Percentiles rank a stretch among this genome's conserved stretches.
Conservation (phyloP, 2,329 filamentous ascomycete species). For the Cordyceps militaris region DNA sequence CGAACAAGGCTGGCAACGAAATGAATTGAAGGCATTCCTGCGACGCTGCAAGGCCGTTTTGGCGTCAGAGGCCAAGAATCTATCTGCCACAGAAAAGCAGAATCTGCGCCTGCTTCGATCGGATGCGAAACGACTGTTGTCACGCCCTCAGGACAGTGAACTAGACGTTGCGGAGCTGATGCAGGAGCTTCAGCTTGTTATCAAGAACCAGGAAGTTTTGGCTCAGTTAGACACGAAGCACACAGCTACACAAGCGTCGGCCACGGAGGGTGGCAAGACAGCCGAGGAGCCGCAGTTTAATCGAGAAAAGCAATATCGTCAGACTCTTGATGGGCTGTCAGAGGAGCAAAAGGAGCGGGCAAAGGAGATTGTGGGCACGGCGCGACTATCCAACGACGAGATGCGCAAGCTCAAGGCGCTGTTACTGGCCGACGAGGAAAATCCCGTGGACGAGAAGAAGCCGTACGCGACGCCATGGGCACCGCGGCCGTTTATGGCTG, state of each 20-base stretch:
- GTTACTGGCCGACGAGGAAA: constrained; percentile 60
- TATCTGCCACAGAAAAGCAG: constrained; percentile 64
- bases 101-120: constrained; percentile 66
- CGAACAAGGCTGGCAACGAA: not conserved
- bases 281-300: constrained; percentile 15
- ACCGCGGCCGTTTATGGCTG: constrained; percentile 77
- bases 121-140: constrained; percentile 55
- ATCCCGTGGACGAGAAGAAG: constrained; percentile 68
- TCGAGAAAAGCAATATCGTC: constrained; percentile 26
- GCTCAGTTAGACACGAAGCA: constrained; percentile 18
- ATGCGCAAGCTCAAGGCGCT: constrained; percentile 46
- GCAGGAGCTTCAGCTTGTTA: constrained; percentile 26
- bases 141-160: constrained; percentile 26
- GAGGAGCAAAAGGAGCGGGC: constrained; percentile 28
- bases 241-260: not conserved
- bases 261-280: not conserved
- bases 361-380: constrained; percentile 26
- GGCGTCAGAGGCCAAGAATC: constrained; percentile 12
- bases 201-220: constrained; percentile 27
- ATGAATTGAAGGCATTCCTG: not conserved
- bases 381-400: constrained; percentile 39
- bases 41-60: constrained; percentile 12
- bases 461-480: constrained; percentile 89
- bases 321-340: constrained; percentile 28
- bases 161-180: constrained; percentile 25